phyloP scores from a whole-genome alignment of 2,329 filamentous ascomycete genomes.

The Emericellopsis atlantica region DNA sequence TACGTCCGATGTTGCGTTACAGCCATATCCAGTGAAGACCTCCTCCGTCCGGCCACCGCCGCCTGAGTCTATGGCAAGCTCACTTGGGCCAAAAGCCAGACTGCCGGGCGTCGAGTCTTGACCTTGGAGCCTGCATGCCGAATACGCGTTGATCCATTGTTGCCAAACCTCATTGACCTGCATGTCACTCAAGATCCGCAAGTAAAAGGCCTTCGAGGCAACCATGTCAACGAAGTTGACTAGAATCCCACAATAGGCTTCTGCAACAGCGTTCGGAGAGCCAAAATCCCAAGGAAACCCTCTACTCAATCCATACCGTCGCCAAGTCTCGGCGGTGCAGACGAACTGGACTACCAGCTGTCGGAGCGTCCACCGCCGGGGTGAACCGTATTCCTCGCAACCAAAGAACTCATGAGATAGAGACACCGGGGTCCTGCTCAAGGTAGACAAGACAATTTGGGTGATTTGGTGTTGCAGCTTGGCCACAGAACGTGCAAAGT shows the following conservation, averaged over 20 bases:
- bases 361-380: not conserved
- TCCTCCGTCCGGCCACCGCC: no score
- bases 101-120: no score
- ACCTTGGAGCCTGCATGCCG: no score
- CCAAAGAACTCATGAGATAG: not conserved
- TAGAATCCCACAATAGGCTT: slow-evolving; percentile 6
- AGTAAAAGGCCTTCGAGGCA: not conserved
- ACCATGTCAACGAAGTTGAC: slow-evolving; percentile 10
- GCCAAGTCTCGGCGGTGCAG: slow-evolving; percentile 3
- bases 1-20: no score
- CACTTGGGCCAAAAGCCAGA: no score
- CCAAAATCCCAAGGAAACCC: slow-evolving; percentile 4
- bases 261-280: not conserved
- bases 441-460: not conserved
- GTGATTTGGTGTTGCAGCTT: no score
- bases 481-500: no score
- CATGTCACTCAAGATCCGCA: not conserved
- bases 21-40: no score
- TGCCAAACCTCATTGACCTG: slow-evolving; percentile 11
- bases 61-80: no score
- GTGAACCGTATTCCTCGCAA: not conserved
- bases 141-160: no score
- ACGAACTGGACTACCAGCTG: slow-evolving; percentile 3
- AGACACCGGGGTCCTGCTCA: not conserved
- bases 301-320: slow-evolving; percentile 1